Evolutionary conservation across 2,329 filamentous ascomycete genomes (phyloP).

Genomic region (Dothideomycetes sp.): DNA sequence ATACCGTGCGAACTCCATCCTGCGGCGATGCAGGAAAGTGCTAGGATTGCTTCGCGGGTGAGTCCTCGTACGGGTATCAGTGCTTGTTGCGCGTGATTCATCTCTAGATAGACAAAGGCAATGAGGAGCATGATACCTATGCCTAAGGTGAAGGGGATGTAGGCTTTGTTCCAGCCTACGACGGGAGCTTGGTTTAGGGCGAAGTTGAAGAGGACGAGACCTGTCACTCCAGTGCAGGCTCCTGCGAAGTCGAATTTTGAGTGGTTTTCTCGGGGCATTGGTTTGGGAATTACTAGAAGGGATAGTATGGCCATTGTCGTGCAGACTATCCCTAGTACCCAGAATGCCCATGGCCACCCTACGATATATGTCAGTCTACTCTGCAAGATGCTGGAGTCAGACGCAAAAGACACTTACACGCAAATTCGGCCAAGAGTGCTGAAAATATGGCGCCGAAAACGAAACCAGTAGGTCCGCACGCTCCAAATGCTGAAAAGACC

Average conservation of each 20-base stretch:
- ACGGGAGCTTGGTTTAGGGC: slow-evolving; percentile 27
- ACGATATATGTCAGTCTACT: slow-evolving; percentile 20
- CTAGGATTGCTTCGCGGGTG: slow-evolving; percentile 20
- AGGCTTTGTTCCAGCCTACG: slow-evolving; percentile 23
- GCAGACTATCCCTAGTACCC: slow-evolving; percentile 23
- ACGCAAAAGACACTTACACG: slow-evolving; percentile 35
- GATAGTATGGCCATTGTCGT: slow-evolving; percentile 19
- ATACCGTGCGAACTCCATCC: slow-evolving; percentile 29
- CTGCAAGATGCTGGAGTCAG: too few relatives aligned
- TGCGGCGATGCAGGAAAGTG: slow-evolving; percentile 23
- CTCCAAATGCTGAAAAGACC: slow-evolving; percentile 30
- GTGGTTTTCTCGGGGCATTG: slow-evolving; percentile 11
- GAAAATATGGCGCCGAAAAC: slow-evolving; percentile 27
- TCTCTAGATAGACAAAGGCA: slow-evolving; percentile 24
- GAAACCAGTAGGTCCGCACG: slow-evolving; percentile 28
- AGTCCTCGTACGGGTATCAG: slow-evolving; percentile 22
- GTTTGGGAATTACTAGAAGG: slow-evolving; percentile 21
- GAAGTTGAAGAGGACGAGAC: slow-evolving; percentile 26
- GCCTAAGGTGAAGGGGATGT: slow-evolving; percentile 24
- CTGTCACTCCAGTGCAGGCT: slow-evolving; percentile 22
- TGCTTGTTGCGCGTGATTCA: slow-evolving; percentile 17
- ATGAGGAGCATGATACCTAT: slow-evolving; percentile 23
- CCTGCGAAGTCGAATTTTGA: slow-evolving; percentile 23
- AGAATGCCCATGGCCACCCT: slow-evolving; percentile 29
- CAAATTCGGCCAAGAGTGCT: slow-evolving; percentile 25